Percentiles rank a stretch among this genome's conserved stretches.
phyloP scores from a whole-genome alignment of 176 grass and related monocot genomes.

The Secale cereale region DNA sequence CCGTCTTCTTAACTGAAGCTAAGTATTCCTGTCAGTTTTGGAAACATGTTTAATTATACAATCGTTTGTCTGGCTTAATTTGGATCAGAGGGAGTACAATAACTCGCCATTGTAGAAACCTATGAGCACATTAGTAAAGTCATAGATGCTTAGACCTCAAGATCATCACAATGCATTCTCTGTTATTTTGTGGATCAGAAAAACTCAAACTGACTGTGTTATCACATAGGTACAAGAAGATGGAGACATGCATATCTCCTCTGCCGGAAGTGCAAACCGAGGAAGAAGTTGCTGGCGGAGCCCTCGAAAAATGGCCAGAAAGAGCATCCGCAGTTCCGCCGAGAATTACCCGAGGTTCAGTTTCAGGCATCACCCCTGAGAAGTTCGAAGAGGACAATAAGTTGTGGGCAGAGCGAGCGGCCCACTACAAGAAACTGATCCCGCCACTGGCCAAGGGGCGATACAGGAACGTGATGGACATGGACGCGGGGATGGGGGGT shows the following conservation, averaged over 20 bases:
- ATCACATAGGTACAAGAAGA: conserved; percentile 55
- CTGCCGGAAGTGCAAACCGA: conserved; percentile 52
- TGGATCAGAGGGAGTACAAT: background rate
- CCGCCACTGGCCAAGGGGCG: conserved; percentile 53
- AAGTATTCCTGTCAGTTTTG: background rate
- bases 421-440: conserved; percentile 68
- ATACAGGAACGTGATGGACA: conserved; percentile 87
- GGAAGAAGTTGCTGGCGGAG: conserved; percentile 57
- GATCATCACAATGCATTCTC: background rate
- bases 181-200: background rate
- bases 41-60: background rate
- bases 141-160: background rate
- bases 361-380: conserved; percentile 50
- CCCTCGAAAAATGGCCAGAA: conserved; percentile 70
- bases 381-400: conserved; percentile 63
- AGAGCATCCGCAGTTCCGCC: conserved; percentile 57
- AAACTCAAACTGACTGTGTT: background rate
- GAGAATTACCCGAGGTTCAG: conserved; percentile 45
- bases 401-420: conserved; percentile 60
- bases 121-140: background rate
- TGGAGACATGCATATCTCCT: conserved; percentile 83
- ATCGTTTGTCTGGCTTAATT: background rate
- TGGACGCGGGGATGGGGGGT: conserved; percentile 55
- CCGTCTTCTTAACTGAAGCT: background rate
- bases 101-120: background rate